phyloP scores from a whole-genome alignment of 1,284 basidiomycete species.

The Sanghuangporus sanghuang region DNA sequence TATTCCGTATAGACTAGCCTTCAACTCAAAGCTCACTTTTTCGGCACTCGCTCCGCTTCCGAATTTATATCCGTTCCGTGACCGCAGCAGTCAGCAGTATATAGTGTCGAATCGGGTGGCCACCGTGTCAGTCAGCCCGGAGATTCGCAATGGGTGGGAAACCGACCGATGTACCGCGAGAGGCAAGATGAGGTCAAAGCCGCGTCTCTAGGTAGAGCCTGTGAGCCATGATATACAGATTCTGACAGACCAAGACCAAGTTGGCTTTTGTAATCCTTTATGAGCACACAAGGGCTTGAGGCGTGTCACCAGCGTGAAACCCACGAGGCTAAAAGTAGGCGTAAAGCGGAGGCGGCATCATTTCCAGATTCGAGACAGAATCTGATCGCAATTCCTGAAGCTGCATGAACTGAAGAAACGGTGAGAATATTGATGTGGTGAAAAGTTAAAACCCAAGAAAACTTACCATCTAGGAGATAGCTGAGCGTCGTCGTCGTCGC shows the following conservation, averaged over 20 bases:
- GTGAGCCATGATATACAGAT: background rate
- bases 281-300: background rate
- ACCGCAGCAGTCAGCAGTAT: background rate
- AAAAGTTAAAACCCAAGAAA: too few species aligned
- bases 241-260: background rate
- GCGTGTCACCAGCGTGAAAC: background rate
- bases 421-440: too few species aligned
- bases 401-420: too few species aligned
- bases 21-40: background rate
- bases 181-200: background rate
- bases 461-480: too few species aligned
- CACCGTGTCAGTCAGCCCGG: background rate
- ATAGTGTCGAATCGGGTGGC: background rate
- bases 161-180: background rate
- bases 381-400: too few species aligned
- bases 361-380: too few species aligned
- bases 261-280: background rate
- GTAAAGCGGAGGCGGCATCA: too few species aligned
- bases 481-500: too few species aligned
- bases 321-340: background rate
- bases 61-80: background rate
- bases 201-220: background rate
- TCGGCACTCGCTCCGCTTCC: background rate
- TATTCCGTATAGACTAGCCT: background rate
- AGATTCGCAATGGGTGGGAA: background rate